phyloP scores from a whole-genome alignment of 179 eudicot species.

The Silene noctiflora region DNA sequence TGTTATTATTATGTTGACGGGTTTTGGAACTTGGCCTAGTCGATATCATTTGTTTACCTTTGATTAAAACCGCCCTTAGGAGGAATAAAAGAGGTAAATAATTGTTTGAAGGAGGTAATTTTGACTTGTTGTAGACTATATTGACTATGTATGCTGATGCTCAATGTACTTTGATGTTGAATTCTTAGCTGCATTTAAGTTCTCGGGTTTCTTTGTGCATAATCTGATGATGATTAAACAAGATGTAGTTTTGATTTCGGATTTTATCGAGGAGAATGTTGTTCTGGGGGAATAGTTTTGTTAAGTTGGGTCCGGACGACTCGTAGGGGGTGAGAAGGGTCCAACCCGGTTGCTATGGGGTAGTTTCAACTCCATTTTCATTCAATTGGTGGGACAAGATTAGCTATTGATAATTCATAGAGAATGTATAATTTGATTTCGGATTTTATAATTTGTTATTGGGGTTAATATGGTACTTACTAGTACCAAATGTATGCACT shows the following conservation, averaged over 20 bases:
- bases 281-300: not conserved
- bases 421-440: not conserved
- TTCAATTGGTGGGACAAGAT: too few relatives aligned
- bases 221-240: not conserved
- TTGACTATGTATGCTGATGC: not conserved
- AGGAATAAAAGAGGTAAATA: not conserved
- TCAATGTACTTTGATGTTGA: not conserved
- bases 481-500: not conserved
- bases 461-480: not conserved
- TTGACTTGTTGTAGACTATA: constrained; percentile 7
- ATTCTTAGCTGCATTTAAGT: not conserved
- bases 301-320: not conserved
- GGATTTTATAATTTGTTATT: not conserved
- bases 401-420: not conserved
- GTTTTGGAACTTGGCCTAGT: not conserved
- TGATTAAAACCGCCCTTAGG: too few relatives aligned
- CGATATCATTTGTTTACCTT: not conserved
- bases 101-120: constrained; percentile 1
- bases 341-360: too few relatives aligned
- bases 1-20: not conserved
- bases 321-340: too few relatives aligned
- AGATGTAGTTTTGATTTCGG: not conserved
- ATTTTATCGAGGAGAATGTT: not conserved
- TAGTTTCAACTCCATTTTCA: too few relatives aligned
- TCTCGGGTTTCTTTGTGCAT: not conserved